phyloP scores from a whole-genome alignment of 139 green algal species.

The Chlorella sp. region DNA sequence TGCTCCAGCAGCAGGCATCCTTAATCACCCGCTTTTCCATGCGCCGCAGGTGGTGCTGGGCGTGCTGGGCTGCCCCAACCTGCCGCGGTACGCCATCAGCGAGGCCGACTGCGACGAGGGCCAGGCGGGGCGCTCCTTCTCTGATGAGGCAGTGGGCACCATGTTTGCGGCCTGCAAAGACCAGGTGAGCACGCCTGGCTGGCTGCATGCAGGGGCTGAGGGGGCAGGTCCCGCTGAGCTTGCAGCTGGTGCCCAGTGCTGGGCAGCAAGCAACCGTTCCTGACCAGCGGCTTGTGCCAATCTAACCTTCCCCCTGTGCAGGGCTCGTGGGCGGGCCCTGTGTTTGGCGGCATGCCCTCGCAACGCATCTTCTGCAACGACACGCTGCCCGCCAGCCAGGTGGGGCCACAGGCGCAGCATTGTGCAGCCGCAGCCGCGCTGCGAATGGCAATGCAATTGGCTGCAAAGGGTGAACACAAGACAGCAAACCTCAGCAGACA shows the following conservation, averaged over 20 bases:
- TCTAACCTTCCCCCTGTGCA: not conserved
- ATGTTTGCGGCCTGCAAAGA: conserved; percentile 82
- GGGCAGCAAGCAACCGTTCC: no score
- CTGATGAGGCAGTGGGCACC: conserved; percentile 63
- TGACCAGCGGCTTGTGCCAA: not conserved
- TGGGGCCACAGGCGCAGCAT: no score
- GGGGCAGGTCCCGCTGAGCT: no score
- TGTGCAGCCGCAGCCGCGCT: no score
- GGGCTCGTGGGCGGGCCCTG: conserved; percentile 67
- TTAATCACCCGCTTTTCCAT: no score
- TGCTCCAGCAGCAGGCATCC: not conserved
- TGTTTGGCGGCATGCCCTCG: conserved; percentile 53
- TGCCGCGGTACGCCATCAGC: conserved; percentile 73
- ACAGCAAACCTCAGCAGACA: no score
- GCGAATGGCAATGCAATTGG: no score
- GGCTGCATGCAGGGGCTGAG: not conserved
- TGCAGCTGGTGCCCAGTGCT: no score
- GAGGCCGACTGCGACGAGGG: conserved; percentile 66
- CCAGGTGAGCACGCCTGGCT: not conserved
- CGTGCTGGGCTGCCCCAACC: conserved; percentile 96
- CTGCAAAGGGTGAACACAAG: no score
- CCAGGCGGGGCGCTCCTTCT: conserved; percentile 40
- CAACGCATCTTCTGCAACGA: conserved; percentile 43
- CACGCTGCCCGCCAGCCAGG: conserved; percentile 33
- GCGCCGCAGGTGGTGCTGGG: conserved; percentile 77